Evolutionary conservation across 805 yeast species (phyloP), one percentile per base, ranked within the genome.

Genomic region (Hagleromyces aurorensis): DNA sequence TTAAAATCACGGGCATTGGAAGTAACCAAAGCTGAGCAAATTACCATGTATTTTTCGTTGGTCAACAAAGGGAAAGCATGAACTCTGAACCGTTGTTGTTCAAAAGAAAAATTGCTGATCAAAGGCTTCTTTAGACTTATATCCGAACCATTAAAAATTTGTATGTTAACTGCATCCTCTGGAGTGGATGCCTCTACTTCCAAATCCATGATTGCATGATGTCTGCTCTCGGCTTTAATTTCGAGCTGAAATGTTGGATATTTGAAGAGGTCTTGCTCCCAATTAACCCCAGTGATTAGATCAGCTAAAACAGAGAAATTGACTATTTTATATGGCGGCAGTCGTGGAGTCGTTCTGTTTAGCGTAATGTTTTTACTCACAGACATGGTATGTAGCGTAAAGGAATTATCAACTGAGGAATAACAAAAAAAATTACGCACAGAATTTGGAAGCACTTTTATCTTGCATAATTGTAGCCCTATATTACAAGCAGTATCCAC

Each of bases 381-480:
- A 3, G 46, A 37, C 26, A 39, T 40, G 6, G 36, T 17, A 30
- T 49, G 53, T 7, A 48, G 23, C 2, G 54, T 49, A 21, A 44
- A 50, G 11, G 39, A 33, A 6, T 40, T 37, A 15, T 38, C 33
- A 2, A 19, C 19, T 10, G 44, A 40, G 3, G 61, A 54, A 32
- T 50, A 49, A 14, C 52, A 50, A 23, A 41, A 43, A 8, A 48
- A 26, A 2, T 23, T 21, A n/a, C 19, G 27, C 4, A 21, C 16
- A 7, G 23, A 22, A 3, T 25, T 25, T 5, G 50, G 30, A 1
- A 11, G 16, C 1, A 50, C 10, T 10, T 34, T 29, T 18, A 40
- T 6, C 33, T 60, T 61, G 3, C 57, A 32, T 12, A 69, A 44
- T 16, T 53, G 55, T 5, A 66, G 46, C 6, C 72, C 61, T 38